These are phyloP conservation scores for Mitragyna speciosa DNA, from an alignment of 257 asterid genomes.

Conservation along the genomic window DNA sequence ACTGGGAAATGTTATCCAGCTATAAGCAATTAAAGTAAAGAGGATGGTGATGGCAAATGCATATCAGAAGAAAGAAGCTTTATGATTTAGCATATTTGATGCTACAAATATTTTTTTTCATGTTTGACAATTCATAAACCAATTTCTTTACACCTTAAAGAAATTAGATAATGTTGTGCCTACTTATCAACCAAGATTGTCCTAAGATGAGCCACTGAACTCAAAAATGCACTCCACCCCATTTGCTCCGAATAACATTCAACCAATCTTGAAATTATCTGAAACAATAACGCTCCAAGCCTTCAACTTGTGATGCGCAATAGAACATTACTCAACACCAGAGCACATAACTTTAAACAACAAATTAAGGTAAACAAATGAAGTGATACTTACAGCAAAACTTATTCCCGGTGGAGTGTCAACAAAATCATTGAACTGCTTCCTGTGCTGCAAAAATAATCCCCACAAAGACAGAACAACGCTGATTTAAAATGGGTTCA, in stretches of 20 bases:
- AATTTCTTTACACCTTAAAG: neutral
- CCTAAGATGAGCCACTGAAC: neutral
- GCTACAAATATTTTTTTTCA: too few species aligned
- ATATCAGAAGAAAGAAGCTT: too few species aligned
- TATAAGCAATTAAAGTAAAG: too few species aligned
- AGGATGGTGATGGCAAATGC: too few species aligned
- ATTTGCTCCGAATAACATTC: neutral
- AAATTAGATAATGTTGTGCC: neutral
- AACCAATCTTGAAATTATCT: neutral
- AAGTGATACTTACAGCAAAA: conserved; percentile 58
- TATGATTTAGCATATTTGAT: too few species aligned
- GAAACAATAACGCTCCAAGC: neutral
- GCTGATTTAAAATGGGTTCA: neutral
- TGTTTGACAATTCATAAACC: too few species aligned
- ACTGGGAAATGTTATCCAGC: too few species aligned
- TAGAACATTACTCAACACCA: neutral
- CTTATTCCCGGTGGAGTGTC: conserved; percentile 88
- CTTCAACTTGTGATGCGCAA: neutral
- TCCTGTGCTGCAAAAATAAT: conserved; percentile 70
- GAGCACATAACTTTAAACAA: neutral
- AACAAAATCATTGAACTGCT: conserved; percentile 64
- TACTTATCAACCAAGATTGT: neutral
- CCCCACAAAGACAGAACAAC: neutral
- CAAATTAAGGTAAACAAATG: neutral
- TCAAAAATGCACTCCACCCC: neutral